Conservation (phyloP, 78 protist species). For the Dictyostelium purpureum region DNA sequence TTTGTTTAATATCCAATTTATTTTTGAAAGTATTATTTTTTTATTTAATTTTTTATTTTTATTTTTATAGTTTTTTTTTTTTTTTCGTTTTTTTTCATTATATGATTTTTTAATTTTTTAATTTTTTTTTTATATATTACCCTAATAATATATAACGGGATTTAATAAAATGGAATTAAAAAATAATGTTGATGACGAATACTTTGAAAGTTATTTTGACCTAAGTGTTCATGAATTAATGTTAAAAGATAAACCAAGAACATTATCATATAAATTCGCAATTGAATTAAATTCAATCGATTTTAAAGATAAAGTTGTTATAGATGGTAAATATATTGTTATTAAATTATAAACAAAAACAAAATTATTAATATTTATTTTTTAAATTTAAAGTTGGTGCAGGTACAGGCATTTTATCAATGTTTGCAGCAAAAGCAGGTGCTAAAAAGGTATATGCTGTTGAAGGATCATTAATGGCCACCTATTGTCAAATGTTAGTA, state of each 20-base stretch:
- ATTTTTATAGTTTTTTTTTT: no score
- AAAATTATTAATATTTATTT: background rate
- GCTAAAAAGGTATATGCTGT: conserved; percentile 80
- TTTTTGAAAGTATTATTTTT: no score
- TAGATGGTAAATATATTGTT: conserved; percentile 10
- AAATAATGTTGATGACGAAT: conserved; percentile 22
- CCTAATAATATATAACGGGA: no score
- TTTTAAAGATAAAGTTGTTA: conserved; percentile 38
- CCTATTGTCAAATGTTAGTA: conserved; percentile 6
- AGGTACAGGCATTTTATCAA: conserved; percentile 84
- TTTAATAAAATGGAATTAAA: background rate
- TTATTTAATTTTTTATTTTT: no score
- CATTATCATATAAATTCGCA: conserved; percentile 56
- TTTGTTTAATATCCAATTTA: no score
- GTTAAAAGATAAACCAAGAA: conserved; percentile 74
- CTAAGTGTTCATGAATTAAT: conserved; percentile 72
- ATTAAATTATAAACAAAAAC: background rate
- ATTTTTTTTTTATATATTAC: no score
- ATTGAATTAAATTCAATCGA: conserved; percentile 39
- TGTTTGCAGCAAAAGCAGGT: conserved; percentile 82
- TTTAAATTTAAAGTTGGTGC: conserved; percentile 66
- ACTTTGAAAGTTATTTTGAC: conserved; percentile 75
- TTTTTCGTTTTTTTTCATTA: no score
- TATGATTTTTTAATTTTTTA: no score
- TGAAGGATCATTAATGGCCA: conserved; percentile 57